phyloP scores from a whole-genome alignment of 306 rosid genomes.

The Oxytropis ochrocephala region DNA sequence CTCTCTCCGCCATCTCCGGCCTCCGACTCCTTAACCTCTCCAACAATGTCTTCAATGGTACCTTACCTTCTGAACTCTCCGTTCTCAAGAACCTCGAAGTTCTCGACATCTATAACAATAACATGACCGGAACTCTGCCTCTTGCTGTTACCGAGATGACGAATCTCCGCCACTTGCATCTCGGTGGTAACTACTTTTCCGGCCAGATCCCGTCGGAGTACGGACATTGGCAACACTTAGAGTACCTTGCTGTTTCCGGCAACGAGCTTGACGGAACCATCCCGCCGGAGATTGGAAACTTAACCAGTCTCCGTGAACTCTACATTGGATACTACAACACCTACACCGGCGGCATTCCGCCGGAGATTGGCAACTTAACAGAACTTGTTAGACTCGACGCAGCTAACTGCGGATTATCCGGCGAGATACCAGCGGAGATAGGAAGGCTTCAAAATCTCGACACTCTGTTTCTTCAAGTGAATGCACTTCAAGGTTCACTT shows the following conservation, averaged over 20 bases:
- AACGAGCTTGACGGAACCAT: slow-evolving; percentile 63
- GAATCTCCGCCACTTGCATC: slow-evolving; percentile 72
- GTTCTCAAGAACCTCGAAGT: slow-evolving; percentile 45
- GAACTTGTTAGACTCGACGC: slow-evolving; percentile 73
- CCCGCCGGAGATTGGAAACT: slow-evolving; percentile 77
- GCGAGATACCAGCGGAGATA: slow-evolving; percentile 73
- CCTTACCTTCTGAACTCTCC: slow-evolving; percentile 57
- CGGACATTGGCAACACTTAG: slow-evolving; percentile 46
- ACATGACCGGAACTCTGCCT: slow-evolving; percentile 73
- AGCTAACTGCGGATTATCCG: slow-evolving; percentile 67
- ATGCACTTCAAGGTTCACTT: slow-evolving; percentile 66
- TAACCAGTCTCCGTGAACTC: slow-evolving; percentile 62
- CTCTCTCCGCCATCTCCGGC: slow-evolving; percentile 44
- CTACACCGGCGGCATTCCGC: slow-evolving; percentile 64
- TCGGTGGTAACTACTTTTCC: slow-evolving; percentile 74
- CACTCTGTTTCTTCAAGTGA: slow-evolving; percentile 89
- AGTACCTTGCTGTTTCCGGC: slow-evolving; percentile 84
- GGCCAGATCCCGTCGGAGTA: slow-evolving; percentile 80
- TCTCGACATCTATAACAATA: slow-evolving; percentile 81
- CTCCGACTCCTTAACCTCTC: slow-evolving; percentile 71
- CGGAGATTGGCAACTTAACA: slow-evolving; percentile 72
- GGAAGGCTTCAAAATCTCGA: slow-evolving; percentile 70
- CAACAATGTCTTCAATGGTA: slow-evolving; percentile 62
- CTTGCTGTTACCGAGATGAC: slow-evolving; percentile 39
- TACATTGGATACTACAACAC: slow-evolving; percentile 73